These are phyloP conservation scores for Arachnopeziza araneosa DNA, from an alignment of 2,329 filamentous ascomycete species.

Conservation along the genomic window DNA sequence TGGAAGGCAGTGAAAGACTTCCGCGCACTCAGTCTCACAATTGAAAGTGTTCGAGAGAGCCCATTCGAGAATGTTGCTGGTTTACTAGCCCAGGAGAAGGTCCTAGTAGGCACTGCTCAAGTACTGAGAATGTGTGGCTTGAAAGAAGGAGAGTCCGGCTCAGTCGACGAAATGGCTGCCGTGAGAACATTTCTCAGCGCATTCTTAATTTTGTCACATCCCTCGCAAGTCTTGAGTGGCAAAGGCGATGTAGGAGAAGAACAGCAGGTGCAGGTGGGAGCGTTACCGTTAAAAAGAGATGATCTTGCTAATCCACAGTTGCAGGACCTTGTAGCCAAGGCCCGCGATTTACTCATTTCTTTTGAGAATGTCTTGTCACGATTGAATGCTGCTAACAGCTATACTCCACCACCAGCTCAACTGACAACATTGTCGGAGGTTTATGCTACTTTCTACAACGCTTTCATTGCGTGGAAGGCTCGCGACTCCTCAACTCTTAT, in stretches of 20 bases:
- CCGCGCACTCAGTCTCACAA: slow-evolving; percentile 58
- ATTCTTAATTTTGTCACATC: slow-evolving; percentile 74
- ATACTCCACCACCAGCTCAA: slow-evolving; percentile 57
- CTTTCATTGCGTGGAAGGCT: slow-evolving; percentile 80
- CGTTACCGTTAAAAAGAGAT: slow-evolving; percentile 42
- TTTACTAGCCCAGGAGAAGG: slow-evolving; percentile 60
- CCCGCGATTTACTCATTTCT: slow-evolving; percentile 68
- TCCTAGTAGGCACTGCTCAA: slow-evolving; percentile 59
- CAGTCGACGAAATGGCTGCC: slow-evolving; percentile 62
- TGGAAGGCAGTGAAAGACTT: slow-evolving; percentile 61
- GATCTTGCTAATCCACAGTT: slow-evolving; percentile 57
- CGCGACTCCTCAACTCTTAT: slow-evolving; percentile 72
- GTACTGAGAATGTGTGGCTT: slow-evolving; percentile 66
- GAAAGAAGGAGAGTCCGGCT: slow-evolving; percentile 56
- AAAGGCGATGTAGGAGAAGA: slow-evolving; percentile 56
- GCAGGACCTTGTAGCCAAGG: slow-evolving; percentile 71
- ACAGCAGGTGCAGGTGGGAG: slow-evolving; percentile 47
- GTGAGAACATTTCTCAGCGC: slow-evolving; percentile 74
- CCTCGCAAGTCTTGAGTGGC: slow-evolving; percentile 69
- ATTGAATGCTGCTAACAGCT: slow-evolving; percentile 60
- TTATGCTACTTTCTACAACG: slow-evolving; percentile 70
- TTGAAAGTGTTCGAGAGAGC: slow-evolving; percentile 63
- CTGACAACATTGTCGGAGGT: slow-evolving; percentile 59
- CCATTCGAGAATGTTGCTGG: slow-evolving; percentile 70
- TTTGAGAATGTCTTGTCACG: slow-evolving; percentile 70